Evolutionary conservation across 2,329 filamentous ascomycete species (phyloP), one percentile per base, ranked within the genome.

Genomic region (Aspergillus clavatus): DNA sequence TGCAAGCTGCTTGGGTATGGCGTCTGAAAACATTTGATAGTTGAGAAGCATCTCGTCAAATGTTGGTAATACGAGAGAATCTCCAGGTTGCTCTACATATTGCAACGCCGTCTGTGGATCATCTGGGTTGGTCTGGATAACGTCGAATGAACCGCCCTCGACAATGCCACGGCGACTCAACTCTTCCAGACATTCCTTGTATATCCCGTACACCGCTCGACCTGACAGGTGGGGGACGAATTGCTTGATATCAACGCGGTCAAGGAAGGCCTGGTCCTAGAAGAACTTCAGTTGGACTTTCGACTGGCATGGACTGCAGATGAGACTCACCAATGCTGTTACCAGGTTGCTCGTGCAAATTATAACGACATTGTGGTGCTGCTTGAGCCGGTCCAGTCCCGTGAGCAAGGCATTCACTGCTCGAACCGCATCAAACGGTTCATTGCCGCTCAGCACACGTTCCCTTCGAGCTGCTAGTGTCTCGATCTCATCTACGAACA

Each of bases 401-500:
- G 69, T 73, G 1, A 78, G 66, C 0, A 78, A 60, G 42, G 76
- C 70, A 46, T 77, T 77, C 0, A 75, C 75, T 4, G 73, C 72
- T 36, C 74, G 62, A 48, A 77, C 57, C 1, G 70, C 68, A 51
- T 78, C 74, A 11, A 60, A 63, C 26, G 70, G 72, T 46, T 77
- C 74, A 40, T 67, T 70, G 11, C 65, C 61, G 31, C 42, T 55
- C 1, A 65, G 50, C 2, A 67, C 64, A 36, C 68, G 62, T 45
- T 74, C 68, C 26, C 74, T 67, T 5, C 61, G 67, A 33, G 68
- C 62, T n/a, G 73, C 70, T 14, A 78, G 57, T 2, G 68, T 74
- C 48, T 78, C 75, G 12, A 77, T 67, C 47, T 77, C 75, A 45
- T 78, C 75, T 28, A 78, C 70, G 14, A 77, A 58, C 0, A 77